These are phyloP conservation scores for Pestalotiopsis sp. DNA, from an alignment of 2,329 filamentous ascomycete species.

Conservation along the genomic window DNA sequence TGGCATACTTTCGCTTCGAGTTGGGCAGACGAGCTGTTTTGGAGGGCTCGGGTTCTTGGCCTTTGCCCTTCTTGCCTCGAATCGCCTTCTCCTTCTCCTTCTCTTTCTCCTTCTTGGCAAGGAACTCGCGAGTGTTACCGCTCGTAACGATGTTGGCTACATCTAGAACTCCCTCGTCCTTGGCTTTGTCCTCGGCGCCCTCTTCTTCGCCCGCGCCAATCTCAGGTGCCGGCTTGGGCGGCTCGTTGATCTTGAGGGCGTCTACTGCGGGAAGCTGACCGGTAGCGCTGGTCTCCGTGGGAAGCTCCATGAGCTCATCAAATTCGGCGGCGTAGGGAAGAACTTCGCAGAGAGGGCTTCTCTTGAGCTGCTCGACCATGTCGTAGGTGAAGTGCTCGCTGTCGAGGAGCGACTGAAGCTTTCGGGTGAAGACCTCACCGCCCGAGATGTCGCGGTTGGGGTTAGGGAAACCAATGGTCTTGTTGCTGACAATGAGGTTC, in stretches of 20 bases:
- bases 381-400: slow-evolving; percentile 62
- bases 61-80: slow-evolving; percentile 62
- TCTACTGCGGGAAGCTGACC: slow-evolving; percentile 35
- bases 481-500: slow-evolving; percentile 72
- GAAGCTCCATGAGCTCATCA: slow-evolving; percentile 51
- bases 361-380: slow-evolving; percentile 73
- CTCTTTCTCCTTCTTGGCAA: slow-evolving; percentile 82
- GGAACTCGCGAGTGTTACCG: slow-evolving; percentile 79
- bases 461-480: slow-evolving; percentile 58
- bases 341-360: slow-evolving; percentile 68
- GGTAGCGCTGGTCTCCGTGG: slow-evolving; percentile 38
- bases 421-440: slow-evolving; percentile 82
- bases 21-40: slow-evolving; percentile 69
- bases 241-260: slow-evolving; percentile 34
- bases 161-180: slow-evolving; percentile 75
- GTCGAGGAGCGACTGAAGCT: slow-evolving; percentile 68
- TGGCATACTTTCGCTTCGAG: slow-evolving; percentile 68
- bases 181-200: slow-evolving; percentile 41
- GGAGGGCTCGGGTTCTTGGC: slow-evolving; percentile 53
- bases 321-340: slow-evolving; percentile 55
- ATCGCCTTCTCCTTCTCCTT: slow-evolving; percentile 64
- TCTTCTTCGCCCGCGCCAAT: slow-evolving; percentile 39
- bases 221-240: slow-evolving; percentile 24
- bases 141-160: slow-evolving; percentile 84
- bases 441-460: slow-evolving; percentile 62